A percentile compares a stretch with the other conserved stretches of the same genome.
These are phyloP conservation scores for Aspergillus calidoustus DNA, from an alignment of 2,329 filamentous ascomycete genomes.

Conservation along the genomic window DNA sequence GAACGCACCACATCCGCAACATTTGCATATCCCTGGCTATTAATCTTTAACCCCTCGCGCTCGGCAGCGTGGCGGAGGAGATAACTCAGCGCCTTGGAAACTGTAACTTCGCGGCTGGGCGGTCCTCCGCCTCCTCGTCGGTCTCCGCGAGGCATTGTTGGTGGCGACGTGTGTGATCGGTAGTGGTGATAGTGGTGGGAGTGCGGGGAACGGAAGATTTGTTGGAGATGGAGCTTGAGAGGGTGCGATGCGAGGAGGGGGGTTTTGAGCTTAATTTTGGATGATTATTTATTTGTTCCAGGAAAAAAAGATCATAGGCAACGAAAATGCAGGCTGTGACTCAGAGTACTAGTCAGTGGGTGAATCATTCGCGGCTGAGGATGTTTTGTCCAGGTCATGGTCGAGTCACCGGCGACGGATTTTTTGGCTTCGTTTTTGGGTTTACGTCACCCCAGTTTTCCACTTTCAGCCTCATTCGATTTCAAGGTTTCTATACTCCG, in stretches of 20 bases:
- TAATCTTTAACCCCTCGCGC: constrained; percentile 63
- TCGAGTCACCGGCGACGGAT: not conserved
- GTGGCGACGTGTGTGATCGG: constrained; percentile 7
- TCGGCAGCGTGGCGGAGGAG: constrained; percentile 66
- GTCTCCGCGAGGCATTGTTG: constrained; percentile 9
- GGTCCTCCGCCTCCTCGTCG: constrained; percentile 13
- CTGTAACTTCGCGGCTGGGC: constrained; percentile 38
- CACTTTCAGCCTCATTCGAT: not conserved
- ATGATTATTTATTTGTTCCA: not conserved
- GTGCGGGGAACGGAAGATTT: constrained; percentile 2
- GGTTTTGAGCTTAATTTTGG: constrained; percentile 1
- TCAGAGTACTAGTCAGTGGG: not conserved
- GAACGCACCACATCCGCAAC: constrained; percentile 60
- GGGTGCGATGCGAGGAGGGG: not conserved
- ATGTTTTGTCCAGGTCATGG: not conserved
- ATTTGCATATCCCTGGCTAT: constrained; percentile 63
- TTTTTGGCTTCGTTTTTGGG: not conserved
- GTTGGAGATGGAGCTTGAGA: not conserved
- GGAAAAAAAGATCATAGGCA: not conserved
- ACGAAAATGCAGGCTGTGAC: not conserved
- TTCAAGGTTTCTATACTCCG: not conserved
- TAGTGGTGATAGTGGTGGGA: not conserved
- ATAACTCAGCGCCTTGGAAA: constrained; percentile 47
- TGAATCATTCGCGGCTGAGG: not conserved
- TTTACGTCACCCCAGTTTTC: not conserved